These are phyloP conservation scores for Populus nigra DNA, from an alignment of 345 rosid species.

Conservation along the genomic window DNA sequence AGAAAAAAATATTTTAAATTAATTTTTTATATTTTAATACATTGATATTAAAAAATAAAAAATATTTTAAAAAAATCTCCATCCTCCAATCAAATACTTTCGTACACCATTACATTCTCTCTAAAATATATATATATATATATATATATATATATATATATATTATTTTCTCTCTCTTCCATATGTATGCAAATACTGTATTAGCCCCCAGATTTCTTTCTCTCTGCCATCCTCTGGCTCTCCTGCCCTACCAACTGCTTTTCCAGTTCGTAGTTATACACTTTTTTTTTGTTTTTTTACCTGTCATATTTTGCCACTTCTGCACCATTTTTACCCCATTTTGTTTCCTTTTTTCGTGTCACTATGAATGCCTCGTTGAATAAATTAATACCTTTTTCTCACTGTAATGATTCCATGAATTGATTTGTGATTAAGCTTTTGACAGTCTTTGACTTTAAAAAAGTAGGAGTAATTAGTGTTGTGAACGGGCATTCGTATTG, in stretches of 20 bases:
- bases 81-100: neutral
- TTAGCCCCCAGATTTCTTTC: slow-evolving; percentile 18
- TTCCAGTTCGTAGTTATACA: neutral
- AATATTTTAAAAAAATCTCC: no score
- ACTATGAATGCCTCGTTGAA: neutral
- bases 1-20: no score
- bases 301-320: neutral
- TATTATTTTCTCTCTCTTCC: neutral
- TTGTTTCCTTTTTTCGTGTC: neutral
- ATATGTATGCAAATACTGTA: slow-evolving; percentile 15
- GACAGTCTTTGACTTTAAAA: neutral
- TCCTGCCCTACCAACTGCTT: neutral
- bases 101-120: neutral
- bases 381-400: neutral
- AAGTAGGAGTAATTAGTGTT: neutral
- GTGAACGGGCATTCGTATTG: neutral
- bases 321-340: neutral
- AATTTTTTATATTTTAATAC: no score
- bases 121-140: neutral
- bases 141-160: neutral
- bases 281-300: neutral
- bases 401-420: neutral
- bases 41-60: no score
- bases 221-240: neutral
- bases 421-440: neutral